phyloP scores from a whole-genome alignment of 179 eudicot genomes.

The Silene coronaria region DNA sequence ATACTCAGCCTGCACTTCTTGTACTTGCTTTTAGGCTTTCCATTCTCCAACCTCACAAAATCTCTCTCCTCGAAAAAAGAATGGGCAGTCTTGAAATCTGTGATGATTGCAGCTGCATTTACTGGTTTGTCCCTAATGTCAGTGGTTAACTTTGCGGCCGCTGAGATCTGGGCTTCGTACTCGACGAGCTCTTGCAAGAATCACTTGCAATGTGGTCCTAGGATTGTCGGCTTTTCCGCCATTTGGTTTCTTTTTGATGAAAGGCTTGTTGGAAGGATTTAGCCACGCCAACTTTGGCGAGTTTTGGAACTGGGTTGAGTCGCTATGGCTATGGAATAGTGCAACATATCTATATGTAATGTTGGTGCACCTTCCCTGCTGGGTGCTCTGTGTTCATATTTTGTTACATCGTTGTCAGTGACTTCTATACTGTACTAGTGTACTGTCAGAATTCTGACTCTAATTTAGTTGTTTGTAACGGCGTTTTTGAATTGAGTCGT shows the following conservation, averaged over 20 bases:
- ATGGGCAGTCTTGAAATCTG: conserved; percentile 75
- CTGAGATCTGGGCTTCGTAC: conserved; percentile 70
- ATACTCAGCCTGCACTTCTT: conserved; percentile 42
- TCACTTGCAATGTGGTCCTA: conserved; percentile 42
- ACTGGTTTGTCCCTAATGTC: conserved; percentile 91
- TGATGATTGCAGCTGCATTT: conserved; percentile 62
- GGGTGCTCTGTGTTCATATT: conserved; percentile 67
- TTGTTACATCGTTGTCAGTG: conserved; percentile 42
- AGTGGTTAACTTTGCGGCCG: conserved; percentile 79
- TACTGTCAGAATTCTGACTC: background rate
- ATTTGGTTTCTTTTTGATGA: conserved; percentile 42
- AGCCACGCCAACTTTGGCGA: conserved; percentile 38
- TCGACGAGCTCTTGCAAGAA: conserved; percentile 30
- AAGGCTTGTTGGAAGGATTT: conserved; percentile 50
- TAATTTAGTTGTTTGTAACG: background rate
- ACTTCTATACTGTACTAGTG: background rate
- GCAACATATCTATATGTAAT: conserved; percentile 68
- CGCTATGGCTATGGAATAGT: conserved; percentile 84
- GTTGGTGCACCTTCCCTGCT: conserved; percentile 90
- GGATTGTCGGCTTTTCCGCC: conserved; percentile 59
- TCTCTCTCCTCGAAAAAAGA: conserved; percentile 31
- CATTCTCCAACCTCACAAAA: conserved; percentile 27
- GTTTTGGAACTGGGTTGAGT: conserved; percentile 84
- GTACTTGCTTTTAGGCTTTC: conserved; percentile 39
- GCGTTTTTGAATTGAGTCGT: background rate